Base-by-base conservation (phyloP, 2,329 filamentous ascomycete genomes). In the Amauroascus niger region DNA sequence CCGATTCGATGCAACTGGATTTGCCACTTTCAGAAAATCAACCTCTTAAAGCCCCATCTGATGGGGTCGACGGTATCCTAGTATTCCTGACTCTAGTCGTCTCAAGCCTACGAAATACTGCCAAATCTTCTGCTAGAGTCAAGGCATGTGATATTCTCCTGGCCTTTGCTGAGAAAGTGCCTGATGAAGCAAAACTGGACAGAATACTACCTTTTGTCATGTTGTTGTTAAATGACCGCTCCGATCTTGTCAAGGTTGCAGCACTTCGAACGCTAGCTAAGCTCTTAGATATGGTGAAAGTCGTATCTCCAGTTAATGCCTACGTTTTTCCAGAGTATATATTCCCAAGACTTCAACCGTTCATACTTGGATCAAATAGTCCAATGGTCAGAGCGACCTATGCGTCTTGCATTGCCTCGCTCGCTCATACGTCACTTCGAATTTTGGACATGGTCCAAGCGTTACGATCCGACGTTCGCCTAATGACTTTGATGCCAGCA, bases 131-230 rank as follows among this genome's bases (percentile, higher is more conserved):
- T n/a, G 88, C 91, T 24, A 85, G 88, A 60, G 77, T 96, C 40
- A 83, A 88, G 61, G 93, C 88, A 1, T 95, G 93, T 64, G 93
- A 98, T 67, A 78, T 98, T 39, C 77, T 98, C 46, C 73, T 98
- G 48, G 91, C 91, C 1, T 96, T 98, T 67, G 83, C 90, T 0
- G 90, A 97, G 70, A 79, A 87, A 55, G 71, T 97, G 22, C 95
- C 91, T 0, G 94, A 98, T 66, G 93, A 98, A 70, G 90, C 90
- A 2, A 97, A 96, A 68, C 75, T 98, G 47, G 94, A 98, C 68
- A 82, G 93, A 48, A 86, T 97, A 22, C 73, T 98, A 48, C 93
- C 93, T 1, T 96, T 96, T 65, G 74, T 97, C 33, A 86, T 95
- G 71, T 80, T 83, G 4, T 71, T 97, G 26, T 74, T 98, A 11